Percentiles rank a stretch among this genome's conserved stretches.
These are phyloP conservation scores for Middelhovenomyces tepae DNA, from an alignment of 805 yeast genomes.

Conservation along the genomic window DNA sequence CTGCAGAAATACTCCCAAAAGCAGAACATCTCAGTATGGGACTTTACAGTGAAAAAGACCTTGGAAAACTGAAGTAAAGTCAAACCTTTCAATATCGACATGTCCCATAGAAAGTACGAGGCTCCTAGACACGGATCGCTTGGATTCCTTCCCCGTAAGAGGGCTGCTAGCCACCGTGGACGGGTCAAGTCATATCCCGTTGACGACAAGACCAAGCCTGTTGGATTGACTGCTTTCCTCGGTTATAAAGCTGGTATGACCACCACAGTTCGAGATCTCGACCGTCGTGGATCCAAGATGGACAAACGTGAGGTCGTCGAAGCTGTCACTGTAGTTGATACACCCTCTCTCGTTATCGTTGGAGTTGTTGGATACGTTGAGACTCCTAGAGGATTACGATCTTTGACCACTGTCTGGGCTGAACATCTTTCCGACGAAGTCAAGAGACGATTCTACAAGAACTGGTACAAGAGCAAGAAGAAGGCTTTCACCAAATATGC, in stretches of 20 bases:
- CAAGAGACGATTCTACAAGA: slow-evolving; percentile 99
- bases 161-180: slow-evolving; percentile 98
- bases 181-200: slow-evolving; percentile 99
- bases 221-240: slow-evolving; percentile 97
- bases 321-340: slow-evolving; percentile 98
- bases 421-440: slow-evolving; percentile 99
- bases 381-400: slow-evolving; percentile 99
- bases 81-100: too few species aligned
- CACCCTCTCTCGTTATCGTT: slow-evolving; percentile 97
- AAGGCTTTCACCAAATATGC: slow-evolving; percentile 99
- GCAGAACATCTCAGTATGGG: too few species aligned
- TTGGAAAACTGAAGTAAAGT: too few species aligned
- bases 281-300: slow-evolving; percentile 99
- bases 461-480: slow-evolving; percentile 99
- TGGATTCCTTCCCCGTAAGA: slow-evolving; percentile 99
- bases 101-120: slow-evolving; percentile 99
- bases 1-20: slow-evolving; percentile 1
- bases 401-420: slow-evolving; percentile 99
- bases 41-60: too few species aligned
- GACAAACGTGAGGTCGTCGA: slow-evolving; percentile 99
- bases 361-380: slow-evolving; percentile 99
- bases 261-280: slow-evolving; percentile 99
- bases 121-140: slow-evolving; percentile 99
- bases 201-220: slow-evolving; percentile 96
- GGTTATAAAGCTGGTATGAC: slow-evolving; percentile 99